Evolutionary conservation across 2,329 filamentous ascomycete species (phyloP), one percentile per base, ranked within the genome.

Genomic region (Drechslerella stenobrocha): DNA sequence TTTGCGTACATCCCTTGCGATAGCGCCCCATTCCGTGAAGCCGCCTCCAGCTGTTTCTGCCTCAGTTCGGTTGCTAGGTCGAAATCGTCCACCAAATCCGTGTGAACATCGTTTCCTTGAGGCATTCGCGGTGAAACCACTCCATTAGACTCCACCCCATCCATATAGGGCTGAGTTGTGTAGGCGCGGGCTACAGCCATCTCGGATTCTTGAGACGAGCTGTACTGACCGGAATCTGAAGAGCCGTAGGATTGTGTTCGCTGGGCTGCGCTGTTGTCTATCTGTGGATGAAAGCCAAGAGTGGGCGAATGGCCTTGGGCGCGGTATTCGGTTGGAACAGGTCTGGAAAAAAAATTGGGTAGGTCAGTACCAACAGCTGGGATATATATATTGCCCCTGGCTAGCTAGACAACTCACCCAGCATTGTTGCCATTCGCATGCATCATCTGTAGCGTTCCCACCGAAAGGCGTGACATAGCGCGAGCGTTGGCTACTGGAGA

Each of bases 381-480:
- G 37, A 11, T 18, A 40, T 26, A 37, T 15, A 40, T 24, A 34
- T 7, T 32, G 15, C 9, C 15, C 8, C 26, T 23, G 48, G 11
- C 13, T 42, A 11, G 32, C 9, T 18, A 28, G 7, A 45, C 20
- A n/a, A 24, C 47, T 60, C 50, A 67, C 55, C 55, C 55, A 52
- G 63, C 48, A 34, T 55, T 55, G 23, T 51, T 59, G 9, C 32
- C 48, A 35, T 51, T 59, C 6, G 37, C 48, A 35, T 67, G 63
- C 63, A 67, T 67, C 63, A 67, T 67, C 22, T 67, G 55, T 18
- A 67, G 45, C 4, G 63, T 67, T 50, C 63, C 63, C 34, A 56
- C 32, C 6, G 63, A 67, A 28, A 67, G 63, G 9, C 63, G 52
- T n/a, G 63, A 67, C 55, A 67, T 67, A 34, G 55, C 55, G 9